Percentiles rank a stretch among this genome's conserved stretches.
phyloP scores from a whole-genome alignment of 176 grass and related monocot species.

The Oryza meyeriana region DNA sequence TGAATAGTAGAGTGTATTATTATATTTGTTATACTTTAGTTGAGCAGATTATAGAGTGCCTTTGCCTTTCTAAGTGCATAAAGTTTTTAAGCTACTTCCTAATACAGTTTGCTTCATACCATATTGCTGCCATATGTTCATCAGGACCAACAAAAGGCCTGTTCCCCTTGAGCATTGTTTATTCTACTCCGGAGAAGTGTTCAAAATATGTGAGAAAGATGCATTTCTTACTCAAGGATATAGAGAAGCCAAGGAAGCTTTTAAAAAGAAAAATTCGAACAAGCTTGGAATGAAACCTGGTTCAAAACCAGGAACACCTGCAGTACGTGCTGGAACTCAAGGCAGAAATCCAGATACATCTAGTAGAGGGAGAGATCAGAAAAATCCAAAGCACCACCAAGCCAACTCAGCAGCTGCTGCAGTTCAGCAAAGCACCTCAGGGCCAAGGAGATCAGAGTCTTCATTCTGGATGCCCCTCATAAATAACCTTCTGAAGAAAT shows the following conservation, averaged over 20 bases:
- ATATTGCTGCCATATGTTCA: conserved; percentile 25
- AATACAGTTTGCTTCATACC: conserved; percentile 30
- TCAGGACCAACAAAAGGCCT: conserved; percentile 85
- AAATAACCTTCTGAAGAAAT: conserved; percentile 88
- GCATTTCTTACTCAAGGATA: conserved; percentile 79
- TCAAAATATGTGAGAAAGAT: conserved; percentile 83
- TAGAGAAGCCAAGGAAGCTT: conserved; percentile 82
- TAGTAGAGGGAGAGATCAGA: conserved; percentile 65
- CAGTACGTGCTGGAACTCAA: conserved; percentile 41
- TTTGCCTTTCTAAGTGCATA: background rate
- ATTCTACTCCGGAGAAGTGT: conserved; percentile 87
- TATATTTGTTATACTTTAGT: background rate
- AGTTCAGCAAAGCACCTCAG: conserved; percentile 54
- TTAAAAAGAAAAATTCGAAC: conserved; percentile 70
- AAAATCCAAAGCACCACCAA: conserved; percentile 60
- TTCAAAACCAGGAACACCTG: conserved; percentile 43
- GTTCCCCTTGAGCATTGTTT: conserved; percentile 95
- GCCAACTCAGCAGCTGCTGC: conserved; percentile 37
- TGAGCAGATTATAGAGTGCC: background rate
- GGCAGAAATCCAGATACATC: conserved; percentile 56
- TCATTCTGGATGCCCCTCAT: conserved; percentile 81
- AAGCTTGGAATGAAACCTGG: conserved; percentile 51
- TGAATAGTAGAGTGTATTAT: background rate
- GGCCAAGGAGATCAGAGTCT: conserved; percentile 67
- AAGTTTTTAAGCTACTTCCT: background rate